Base-by-base conservation (phyloP, 2,329 filamentous ascomycete species). In the Hymenoscyphus scutula region DNA sequence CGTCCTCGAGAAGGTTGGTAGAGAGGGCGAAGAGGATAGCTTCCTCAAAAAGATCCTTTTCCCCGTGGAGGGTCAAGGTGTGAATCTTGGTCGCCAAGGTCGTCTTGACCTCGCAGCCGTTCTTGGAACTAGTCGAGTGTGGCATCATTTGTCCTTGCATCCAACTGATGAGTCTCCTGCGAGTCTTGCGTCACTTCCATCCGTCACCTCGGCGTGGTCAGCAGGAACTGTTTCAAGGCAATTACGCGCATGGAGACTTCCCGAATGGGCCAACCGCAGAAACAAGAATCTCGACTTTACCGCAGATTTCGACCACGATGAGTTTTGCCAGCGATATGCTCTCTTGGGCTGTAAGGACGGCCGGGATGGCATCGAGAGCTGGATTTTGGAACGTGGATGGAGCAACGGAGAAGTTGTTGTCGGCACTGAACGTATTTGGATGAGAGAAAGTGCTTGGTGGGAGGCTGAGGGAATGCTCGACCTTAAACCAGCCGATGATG, bases 381-480 rank as follows among this genome's bases (percentile, higher is more conserved):
- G 94, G 92, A 83, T 96, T 62, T 83, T 98, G 57, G 93, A 98
- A 77, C 88, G 95, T 63, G 95, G 95, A 1, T 99, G 95, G 95
- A 97, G 92, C 78, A 99, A 99, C 70, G 95, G 95, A 45, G 95
- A 98, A 77, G 92, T 98, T 1, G 87, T 97, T 5, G 82, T 98
- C 34, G 95, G 95, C 61, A 88, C 87, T 62, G 92, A 98, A 76
- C 90, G 95, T 34, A 87, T 99, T 51, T 99, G 95, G 95, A 93
- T 98, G 80, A 86, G 94, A 57, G 95, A 99, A 76, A 84, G 81
- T 62, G 90, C 93, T 1, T 99, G 95, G 94, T 98, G 94, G 94
- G 94, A 98, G 76, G 94, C 93, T 5, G 95, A 99, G 78, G 91
- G 86, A 65, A 96, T 97, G 90, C 87, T 98, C 30, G 95, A 99